phyloP scores from a whole-genome alignment of 164 flowering plant species.

The Annona squamosa region DNA sequence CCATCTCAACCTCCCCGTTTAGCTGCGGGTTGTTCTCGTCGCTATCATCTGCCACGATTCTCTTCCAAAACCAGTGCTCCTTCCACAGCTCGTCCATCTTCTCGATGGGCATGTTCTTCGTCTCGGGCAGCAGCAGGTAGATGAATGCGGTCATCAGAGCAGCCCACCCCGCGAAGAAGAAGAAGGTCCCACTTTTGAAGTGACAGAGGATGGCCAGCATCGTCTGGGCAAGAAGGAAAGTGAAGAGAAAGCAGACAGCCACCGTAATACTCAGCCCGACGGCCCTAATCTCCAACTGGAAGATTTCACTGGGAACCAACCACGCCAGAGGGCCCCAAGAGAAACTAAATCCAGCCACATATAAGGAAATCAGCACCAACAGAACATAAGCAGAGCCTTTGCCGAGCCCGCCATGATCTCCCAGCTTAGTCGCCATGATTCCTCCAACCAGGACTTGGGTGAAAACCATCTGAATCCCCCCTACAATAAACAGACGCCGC shows the following conservation, averaged over 20 bases:
- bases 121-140: slow-evolving; percentile 23
- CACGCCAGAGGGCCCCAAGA: slow-evolving; percentile 32
- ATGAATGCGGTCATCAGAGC: slow-evolving; percentile 23
- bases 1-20: background rate
- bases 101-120: slow-evolving; percentile 22
- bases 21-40: background rate
- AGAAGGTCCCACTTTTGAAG: slow-evolving; percentile 25
- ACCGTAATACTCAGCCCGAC: slow-evolving; percentile 23
- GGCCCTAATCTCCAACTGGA: slow-evolving; percentile 25
- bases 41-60: slow-evolving; percentile 3
- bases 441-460: slow-evolving; percentile 19
- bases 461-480: slow-evolving; percentile 23
- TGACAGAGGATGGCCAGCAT: slow-evolving; percentile 26
- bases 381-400: slow-evolving; percentile 14
- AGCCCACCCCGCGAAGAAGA: slow-evolving; percentile 33
- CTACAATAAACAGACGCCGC: slow-evolving; percentile 14
- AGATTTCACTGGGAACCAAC: slow-evolving; percentile 28
- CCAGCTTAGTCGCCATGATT: slow-evolving; percentile 18
- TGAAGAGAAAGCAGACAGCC: slow-evolving; percentile 20
- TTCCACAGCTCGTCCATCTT: slow-evolving; percentile 22
- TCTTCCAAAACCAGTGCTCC: slow-evolving; percentile 24
- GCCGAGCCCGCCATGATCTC: slow-evolving; percentile 18
- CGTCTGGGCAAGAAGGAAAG: slow-evolving; percentile 24
- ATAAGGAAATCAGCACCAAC: slow-evolving; percentile 16
- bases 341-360: slow-evolving; percentile 21